These are phyloP conservation scores for Lolium rigidum DNA, from an alignment of 176 grass and related monocot species.

Conservation along the genomic window DNA sequence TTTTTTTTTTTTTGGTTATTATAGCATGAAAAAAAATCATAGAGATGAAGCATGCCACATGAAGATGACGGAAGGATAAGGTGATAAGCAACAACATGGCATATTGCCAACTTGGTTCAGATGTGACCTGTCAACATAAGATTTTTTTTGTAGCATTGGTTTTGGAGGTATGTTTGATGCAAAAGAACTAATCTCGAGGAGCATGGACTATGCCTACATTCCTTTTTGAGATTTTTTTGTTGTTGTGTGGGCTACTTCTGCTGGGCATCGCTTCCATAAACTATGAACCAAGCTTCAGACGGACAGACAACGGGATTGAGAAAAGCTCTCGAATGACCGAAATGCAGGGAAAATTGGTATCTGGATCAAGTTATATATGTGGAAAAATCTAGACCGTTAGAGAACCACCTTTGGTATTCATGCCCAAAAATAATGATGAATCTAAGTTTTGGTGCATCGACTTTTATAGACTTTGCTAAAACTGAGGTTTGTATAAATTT, in stretches of 20 bases:
- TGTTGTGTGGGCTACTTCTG: neutral
- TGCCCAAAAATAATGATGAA: too few species aligned
- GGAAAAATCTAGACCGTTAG: too few species aligned
- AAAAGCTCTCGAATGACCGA: too few species aligned
- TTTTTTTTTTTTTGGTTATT: neutral
- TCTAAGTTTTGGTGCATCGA: too few species aligned
- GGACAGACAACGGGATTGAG: too few species aligned
- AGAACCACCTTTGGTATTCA: too few species aligned
- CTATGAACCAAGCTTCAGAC: neutral
- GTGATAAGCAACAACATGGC: neutral
- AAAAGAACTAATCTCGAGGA: neutral
- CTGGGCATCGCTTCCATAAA: neutral
- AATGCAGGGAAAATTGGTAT: too few species aligned
- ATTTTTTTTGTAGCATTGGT: neutral
- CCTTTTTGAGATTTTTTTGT: neutral
- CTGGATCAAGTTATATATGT: too few species aligned
- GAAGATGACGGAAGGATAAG: neutral
- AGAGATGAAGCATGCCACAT: neutral
- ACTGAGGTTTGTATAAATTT: too few species aligned
- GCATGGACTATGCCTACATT: neutral
- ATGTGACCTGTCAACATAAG: conserved; percentile 11
- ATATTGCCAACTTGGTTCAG: conserved; percentile 32
- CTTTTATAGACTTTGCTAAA: too few species aligned
- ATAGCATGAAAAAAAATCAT: neutral
- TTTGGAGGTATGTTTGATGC: neutral